Conservation (phyloP, 768 basidiomycete genomes). For the Lyophyllum semitale region DNA sequence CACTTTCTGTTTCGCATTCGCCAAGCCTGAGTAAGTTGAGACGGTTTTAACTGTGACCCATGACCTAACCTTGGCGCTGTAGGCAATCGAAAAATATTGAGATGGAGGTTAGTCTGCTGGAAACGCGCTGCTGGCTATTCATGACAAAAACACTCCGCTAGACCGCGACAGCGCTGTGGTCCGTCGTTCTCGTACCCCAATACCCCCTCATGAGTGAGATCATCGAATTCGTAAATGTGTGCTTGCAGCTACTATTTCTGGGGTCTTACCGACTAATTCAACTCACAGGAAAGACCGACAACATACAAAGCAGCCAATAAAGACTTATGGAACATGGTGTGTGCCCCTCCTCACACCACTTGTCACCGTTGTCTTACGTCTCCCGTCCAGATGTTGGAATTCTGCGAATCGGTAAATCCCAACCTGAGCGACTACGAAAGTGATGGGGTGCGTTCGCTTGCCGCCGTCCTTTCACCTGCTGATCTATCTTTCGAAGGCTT, state of each 20-base stretch:
- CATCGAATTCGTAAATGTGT: slow-evolving; percentile 64
- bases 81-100: slow-evolving; percentile 79
- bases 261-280: slow-evolving; percentile 21
- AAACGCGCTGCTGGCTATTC: background rate
- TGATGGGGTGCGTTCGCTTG: slow-evolving; percentile 55
- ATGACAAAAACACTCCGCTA: no score
- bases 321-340: slow-evolving; percentile 85
- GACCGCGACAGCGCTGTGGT: slow-evolving; percentile 76
- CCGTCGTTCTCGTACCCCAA: slow-evolving; percentile 67
- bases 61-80: background rate
- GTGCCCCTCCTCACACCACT: slow-evolving; percentile 16
- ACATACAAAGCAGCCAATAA: slow-evolving; percentile 79
- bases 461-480: background rate
- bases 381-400: slow-evolving; percentile 66
- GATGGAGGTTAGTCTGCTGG: slow-evolving; percentile 63
- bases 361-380: background rate
- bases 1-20: slow-evolving; percentile 66
- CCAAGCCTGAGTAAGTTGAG: slow-evolving; percentile 67
- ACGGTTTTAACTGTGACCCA: background rate
- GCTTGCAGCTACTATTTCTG: slow-evolving; percentile 17
- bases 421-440: slow-evolving; percentile 70
- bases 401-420: slow-evolving; percentile 62
- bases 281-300: slow-evolving; percentile 44
- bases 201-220: slow-evolving; percentile 70
- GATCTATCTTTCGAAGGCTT: slow-evolving; percentile 48